A percentile compares a stretch with the other conserved stretches of the same genome.
phyloP scores from a whole-genome alignment of 257 asterid genomes.

The Capsicum chinense region DNA sequence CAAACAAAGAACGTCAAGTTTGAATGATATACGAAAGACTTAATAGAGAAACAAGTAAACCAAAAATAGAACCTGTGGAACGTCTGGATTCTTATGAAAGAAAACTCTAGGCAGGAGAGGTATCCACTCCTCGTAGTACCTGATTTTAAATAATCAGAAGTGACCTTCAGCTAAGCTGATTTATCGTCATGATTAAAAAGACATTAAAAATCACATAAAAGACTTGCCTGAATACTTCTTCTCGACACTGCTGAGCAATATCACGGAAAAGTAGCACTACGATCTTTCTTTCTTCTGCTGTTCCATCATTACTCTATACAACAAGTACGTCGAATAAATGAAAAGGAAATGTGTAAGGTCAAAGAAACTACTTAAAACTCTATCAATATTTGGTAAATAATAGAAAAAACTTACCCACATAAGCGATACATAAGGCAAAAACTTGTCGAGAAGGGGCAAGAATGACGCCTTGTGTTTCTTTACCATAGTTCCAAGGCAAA shows the following conservation, averaged over 20 bases:
- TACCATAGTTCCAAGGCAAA: conserved; percentile 27
- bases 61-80: not conserved
- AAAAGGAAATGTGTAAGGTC: conserved; percentile 6
- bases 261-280: not conserved
- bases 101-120: conserved; percentile 4
- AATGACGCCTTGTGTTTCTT: conserved; percentile 26
- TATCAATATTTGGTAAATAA: not conserved
- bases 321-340: not conserved
- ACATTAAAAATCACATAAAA: not conserved
- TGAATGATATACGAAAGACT: not conserved
- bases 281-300: conserved; percentile 10
- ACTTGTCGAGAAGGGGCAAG: conserved; percentile 23
- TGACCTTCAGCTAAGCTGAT: not conserved
- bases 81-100: conserved; percentile 18
- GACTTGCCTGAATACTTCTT: not conserved
- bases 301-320: conserved; percentile 21
- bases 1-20: not conserved
- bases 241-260: conserved; percentile 1
- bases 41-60: not conserved
- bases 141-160: not conserved
- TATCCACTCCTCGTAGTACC: conserved; percentile 21
- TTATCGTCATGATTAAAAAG: not conserved
- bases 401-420: conserved; percentile 17
- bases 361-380: not conserved
- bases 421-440: conserved; percentile 16